Percentiles rank a stretch among this genome's conserved stretches.
Conservation (phyloP, 768 basidiomycete genomes). For the Lepiota venenata region DNA sequence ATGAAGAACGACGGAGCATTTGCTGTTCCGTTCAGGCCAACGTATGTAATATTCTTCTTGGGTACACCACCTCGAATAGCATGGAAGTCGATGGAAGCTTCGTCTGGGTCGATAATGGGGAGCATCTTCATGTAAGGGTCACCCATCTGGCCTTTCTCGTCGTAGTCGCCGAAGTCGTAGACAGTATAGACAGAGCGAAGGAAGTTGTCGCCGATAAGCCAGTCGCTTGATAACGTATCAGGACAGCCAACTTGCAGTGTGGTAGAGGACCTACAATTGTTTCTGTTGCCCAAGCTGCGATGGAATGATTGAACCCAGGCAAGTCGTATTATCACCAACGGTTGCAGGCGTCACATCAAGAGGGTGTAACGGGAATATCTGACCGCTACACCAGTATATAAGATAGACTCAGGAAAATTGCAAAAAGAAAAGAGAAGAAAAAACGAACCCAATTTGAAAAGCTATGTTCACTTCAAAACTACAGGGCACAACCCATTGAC, state of each 20-base stretch:
- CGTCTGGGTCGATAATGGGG: slow-evolving; percentile 61
- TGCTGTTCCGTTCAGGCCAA: slow-evolving; percentile 41
- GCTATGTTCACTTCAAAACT: slow-evolving; percentile 73
- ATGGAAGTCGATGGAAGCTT: slow-evolving; percentile 73
- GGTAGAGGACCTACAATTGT: slow-evolving; percentile 55
- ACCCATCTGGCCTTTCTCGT: slow-evolving; percentile 60
- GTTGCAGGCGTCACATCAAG: slow-evolving; percentile 63
- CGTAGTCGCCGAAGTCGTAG: slow-evolving; percentile 84
- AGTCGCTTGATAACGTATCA: slow-evolving; percentile 50
- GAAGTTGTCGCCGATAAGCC: slow-evolving; percentile 81
- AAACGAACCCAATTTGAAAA: slow-evolving; percentile 67
- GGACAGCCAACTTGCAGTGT: background rate
- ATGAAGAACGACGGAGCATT: slow-evolving; percentile 46
- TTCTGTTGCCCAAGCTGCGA: slow-evolving; percentile 51
- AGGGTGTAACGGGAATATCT: slow-evolving; percentile 76
- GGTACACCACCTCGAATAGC: slow-evolving; percentile 60
- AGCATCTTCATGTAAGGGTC: slow-evolving; percentile 77
- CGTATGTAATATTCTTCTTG: slow-evolving; percentile 66
- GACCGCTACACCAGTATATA: slow-evolving; percentile 44
- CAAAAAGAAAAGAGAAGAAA: background rate
- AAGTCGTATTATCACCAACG: slow-evolving; percentile 41
- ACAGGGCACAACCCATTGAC: slow-evolving; percentile 77
- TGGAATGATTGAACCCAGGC: slow-evolving; percentile 77
- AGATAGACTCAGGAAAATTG: background rate
- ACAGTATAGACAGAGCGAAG: slow-evolving; percentile 80